Conservation (phyloP, 495 filamentous ascomycete genomes). For the Xylaria sp. region DNA sequence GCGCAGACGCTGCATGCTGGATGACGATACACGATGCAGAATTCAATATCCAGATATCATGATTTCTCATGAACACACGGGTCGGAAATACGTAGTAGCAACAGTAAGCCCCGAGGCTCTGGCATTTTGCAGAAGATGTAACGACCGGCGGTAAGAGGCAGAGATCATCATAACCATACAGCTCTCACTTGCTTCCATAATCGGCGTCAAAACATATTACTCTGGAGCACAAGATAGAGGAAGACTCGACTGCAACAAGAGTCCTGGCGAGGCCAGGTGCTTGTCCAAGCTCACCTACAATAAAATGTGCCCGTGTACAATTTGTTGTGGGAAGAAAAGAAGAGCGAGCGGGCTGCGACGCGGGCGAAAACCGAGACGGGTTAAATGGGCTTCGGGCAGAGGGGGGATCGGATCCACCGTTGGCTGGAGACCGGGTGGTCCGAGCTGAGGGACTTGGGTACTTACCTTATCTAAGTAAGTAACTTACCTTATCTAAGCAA, state of each 20-base stretch:
- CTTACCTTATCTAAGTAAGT: no score
- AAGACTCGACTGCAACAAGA: constrained; percentile 57
- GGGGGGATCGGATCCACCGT: not conserved
- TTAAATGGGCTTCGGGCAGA: not conserved
- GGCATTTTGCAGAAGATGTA: constrained; percentile 46
- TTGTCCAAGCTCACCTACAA: constrained; percentile 78
- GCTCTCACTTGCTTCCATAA: constrained; percentile 67
- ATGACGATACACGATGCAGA: not conserved
- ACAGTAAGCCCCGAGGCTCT: not conserved
- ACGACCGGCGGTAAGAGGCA: constrained; percentile 69
- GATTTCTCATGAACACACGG: not conserved
- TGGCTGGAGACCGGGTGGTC: not conserved
- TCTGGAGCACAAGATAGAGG: constrained; percentile 70
- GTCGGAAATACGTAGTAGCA: not conserved
- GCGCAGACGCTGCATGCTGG: not conserved
- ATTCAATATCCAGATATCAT: not conserved
- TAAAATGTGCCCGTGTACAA: constrained; percentile 77
- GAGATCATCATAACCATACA: constrained; percentile 54
- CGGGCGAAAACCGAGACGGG: constrained; percentile 33
- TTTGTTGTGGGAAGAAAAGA: constrained; percentile 60
- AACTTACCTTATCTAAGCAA: no score
- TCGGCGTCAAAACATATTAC: constrained; percentile 53
- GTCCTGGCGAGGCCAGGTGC: constrained; percentile 43
- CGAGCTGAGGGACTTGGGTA: not conserved
- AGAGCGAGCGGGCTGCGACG: constrained; percentile 48